Base-by-base conservation (phyloP, 768 basidiomycete species). In the Trametes elegans region DNA sequence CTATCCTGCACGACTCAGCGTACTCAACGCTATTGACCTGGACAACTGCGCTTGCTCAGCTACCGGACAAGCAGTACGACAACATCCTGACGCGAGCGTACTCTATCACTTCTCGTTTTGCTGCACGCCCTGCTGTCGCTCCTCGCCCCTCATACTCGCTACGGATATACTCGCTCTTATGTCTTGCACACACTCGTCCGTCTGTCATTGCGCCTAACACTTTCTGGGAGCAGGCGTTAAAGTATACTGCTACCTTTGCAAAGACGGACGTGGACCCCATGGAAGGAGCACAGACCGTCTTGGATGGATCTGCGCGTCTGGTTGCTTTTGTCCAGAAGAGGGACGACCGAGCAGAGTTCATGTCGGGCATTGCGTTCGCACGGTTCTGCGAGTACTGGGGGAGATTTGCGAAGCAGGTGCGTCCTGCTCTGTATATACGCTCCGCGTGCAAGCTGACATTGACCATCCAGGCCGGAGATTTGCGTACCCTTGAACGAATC, bases 301-400 rank as follows among this genome's bases (percentile, higher is more conserved):
- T 81, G 13, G 57, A 66, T 0, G 68, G 74, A 0, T 82, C 81
- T 52, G 69, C 70, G 7, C 71, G 74, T 16, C 55, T 87, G 2
- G 67, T 83, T n/a, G 60, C 55, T 3, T 59, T 70, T 38, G 75
- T 76, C 0, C 74, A 78, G 61, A 58, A 64, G 16, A 65, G 74
- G 57, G 48, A 53, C 27, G 77, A 74, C 59, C 58, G 46, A n/a
- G 65, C 53, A 2, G 58, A 29, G 0, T 85, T 86, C 58, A 59
- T 81, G 51, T 67, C 68, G 14, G 82, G 82, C 3, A 75, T 70
- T 42, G 73, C 76, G 0, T 92, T 87, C 62, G 57, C 81, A 13
- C 72, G 73, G 7, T 80, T 87, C 66, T 90, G 88, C 64, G 87
- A 91, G 59, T 82, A 80, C 49, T 90, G 90, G 83, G 77, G 82